Evolutionary conservation across 768 basidiomycete species (phyloP), one percentile per base, ranked within the genome.

Genomic region (Agaricus subrufescens): DNA sequence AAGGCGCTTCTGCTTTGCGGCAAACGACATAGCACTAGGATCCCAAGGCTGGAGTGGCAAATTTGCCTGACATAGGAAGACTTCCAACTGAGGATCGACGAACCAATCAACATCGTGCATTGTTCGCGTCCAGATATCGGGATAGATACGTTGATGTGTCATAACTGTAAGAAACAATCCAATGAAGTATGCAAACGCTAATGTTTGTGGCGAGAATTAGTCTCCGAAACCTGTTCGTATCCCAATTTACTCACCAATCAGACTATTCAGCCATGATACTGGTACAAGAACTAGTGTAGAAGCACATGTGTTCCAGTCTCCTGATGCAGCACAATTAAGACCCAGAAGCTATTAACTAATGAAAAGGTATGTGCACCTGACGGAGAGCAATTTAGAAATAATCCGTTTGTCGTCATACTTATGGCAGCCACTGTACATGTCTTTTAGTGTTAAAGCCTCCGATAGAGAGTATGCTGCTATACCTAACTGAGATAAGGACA

Each of bases 51-150:
- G 45, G 43, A 46, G 37, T 31, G 27, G 27, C 26, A 49, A 44
- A 44, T 38, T 42, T 49, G 37, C 46, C 38, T 54, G 52, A 29
- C 46, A 44, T 50, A 58, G 25, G 51, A 50, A 47, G 26, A 38
- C 49, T 27, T 46, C 50, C 43, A 38, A 5, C 23, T 51, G 44
- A 15, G 55, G 51, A 31, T 57, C 49, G 26, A 43, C 65, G 63
- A 86, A 89, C 88, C 88, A 89, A 14, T 76, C 75, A 19, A 87
- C 71, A 12, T 71, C 65, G 58, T 79, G 78, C 34, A 88, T 66
- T 9, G 78, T 73, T 42, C 70, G 71, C 29, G 49, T 67, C 86
- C 86, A 89, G 52, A 89, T 70, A 44, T 70, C 68, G 8, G 78
- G 73, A 58, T 79, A 65, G 9, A 62, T 60, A 48, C 62, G 61